phyloP scores from a whole-genome alignment of 2,329 filamentous ascomycete species.

The Dothiorella sarmentorum region DNA sequence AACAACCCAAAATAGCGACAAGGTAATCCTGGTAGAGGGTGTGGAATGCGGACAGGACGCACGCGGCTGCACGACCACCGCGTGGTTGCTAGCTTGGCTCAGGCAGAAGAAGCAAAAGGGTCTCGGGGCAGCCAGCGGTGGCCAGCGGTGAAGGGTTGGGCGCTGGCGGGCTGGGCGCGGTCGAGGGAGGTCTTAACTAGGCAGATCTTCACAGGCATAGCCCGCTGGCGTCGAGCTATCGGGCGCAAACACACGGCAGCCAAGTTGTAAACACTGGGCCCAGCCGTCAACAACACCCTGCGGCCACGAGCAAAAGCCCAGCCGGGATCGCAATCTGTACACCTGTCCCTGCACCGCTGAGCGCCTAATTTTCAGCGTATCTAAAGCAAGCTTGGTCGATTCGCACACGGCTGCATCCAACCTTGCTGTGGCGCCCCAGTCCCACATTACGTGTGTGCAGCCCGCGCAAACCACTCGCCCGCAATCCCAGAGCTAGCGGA shows the following conservation, averaged over 20 bases:
- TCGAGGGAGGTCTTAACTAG: background rate
- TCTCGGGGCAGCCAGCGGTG: background rate
- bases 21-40: background rate
- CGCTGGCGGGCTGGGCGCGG: conserved; percentile 4
- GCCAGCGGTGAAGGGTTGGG: conserved; percentile 2
- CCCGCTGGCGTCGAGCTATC: background rate
- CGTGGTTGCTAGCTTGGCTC: background rate
- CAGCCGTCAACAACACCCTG: background rate
- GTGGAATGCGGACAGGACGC: background rate
- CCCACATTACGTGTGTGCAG: conserved; percentile 7
- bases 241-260: background rate
- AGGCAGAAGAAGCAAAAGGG: background rate
- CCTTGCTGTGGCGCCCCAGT: background rate
- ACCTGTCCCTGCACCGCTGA: background rate
- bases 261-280: conserved; percentile 3
- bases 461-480: background rate
- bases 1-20: background rate
- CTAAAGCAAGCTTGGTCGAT: background rate
- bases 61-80: background rate
- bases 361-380: background rate
- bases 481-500: background rate
- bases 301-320: background rate
- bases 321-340: background rate
- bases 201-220: conserved; percentile 9
- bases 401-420: background rate